Percentiles rank a stretch among this genome's conserved stretches.
phyloP scores from a whole-genome alignment of 2,329 filamentous ascomycete genomes.

The Pseudogymnoascus sp. region DNA sequence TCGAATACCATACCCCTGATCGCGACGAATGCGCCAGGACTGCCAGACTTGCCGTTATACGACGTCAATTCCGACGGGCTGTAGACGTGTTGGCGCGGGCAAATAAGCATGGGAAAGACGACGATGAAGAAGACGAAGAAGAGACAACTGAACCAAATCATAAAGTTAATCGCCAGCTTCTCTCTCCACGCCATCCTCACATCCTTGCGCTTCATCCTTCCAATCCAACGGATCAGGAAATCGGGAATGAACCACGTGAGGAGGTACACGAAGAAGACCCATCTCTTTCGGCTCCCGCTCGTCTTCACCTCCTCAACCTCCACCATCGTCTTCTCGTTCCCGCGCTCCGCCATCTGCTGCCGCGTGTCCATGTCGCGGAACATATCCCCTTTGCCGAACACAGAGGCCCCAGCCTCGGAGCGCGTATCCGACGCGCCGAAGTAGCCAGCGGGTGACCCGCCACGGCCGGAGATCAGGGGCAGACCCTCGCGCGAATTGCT shows the following conservation, averaged over 20 bases:
- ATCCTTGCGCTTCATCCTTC: conserved; percentile 94
- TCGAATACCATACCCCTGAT: conserved; percentile 90
- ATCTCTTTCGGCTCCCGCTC: conserved; percentile 77
- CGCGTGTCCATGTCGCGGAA: conserved; percentile 94
- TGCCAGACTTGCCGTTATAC: conserved; percentile 65
- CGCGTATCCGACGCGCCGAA: conserved; percentile 68
- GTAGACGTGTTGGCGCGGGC: conserved; percentile 84
- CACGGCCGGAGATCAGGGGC: conserved; percentile 43
- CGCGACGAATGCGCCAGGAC: conserved; percentile 59
- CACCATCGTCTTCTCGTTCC: conserved; percentile 81
- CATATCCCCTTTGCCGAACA: conserved; percentile 89
- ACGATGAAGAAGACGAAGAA: conserved; percentile 84
- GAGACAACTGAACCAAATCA: conserved; percentile 85
- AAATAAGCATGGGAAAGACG: conserved; percentile 79
- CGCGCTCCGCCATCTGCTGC: conserved; percentile 90
- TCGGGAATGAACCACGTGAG: conserved; percentile 95
- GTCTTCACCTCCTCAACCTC: conserved; percentile 82
- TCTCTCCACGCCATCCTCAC: conserved; percentile 97
- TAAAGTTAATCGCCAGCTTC: conserved; percentile 94
- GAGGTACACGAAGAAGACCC: conserved; percentile 78
- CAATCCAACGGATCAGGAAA: conserved; percentile 66
- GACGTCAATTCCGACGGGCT: conserved; percentile 68
- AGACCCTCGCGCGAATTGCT: conserved; percentile 57
- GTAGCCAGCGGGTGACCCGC: conserved; percentile 61
- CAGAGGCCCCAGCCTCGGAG: conserved; percentile 88